A percentile compares a stretch with the other conserved stretches of the same genome.
Conservation (phyloP, 768 basidiomycete genomes). For the Suillus lakei region DNA sequence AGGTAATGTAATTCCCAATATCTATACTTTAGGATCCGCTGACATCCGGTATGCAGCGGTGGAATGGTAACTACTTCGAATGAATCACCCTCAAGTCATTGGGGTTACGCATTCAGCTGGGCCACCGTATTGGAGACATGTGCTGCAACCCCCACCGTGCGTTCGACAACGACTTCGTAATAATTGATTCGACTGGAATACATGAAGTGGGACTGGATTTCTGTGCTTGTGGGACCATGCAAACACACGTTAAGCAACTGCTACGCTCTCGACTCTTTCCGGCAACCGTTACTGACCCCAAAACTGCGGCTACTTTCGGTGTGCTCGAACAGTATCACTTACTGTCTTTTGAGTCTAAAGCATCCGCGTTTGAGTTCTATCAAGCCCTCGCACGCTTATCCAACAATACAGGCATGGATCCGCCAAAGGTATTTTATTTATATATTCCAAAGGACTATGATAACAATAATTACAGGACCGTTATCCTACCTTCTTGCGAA, state of each 20-base stretch:
- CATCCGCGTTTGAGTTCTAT: slow-evolving; percentile 26
- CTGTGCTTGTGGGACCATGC: neutral
- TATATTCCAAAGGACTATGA: neutral
- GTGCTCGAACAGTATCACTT: slow-evolving; percentile 23
- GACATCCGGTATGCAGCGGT: slow-evolving; percentile 16
- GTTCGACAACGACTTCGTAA: slow-evolving; percentile 19
- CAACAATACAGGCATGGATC: slow-evolving; percentile 26
- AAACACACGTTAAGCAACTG: slow-evolving; percentile 14
- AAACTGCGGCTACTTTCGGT: slow-evolving; percentile 23
- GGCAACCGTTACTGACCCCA: slow-evolving; percentile 11
- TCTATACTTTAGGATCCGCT: too few relatives aligned
- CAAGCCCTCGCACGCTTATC: slow-evolving; percentile 25
- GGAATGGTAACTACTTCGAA: slow-evolving; percentile 25
- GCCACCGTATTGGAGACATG: slow-evolving; percentile 15
- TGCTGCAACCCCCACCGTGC: slow-evolving; percentile 18
- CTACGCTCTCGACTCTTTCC: slow-evolving; percentile 15
- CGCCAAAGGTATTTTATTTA: neutral
- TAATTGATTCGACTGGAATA: slow-evolving; percentile 20
- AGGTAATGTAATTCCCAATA: neutral
- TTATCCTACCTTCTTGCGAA: neutral
- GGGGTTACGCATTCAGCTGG: slow-evolving; percentile 27
- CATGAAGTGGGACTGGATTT: neutral
- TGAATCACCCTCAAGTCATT: slow-evolving; percentile 19
- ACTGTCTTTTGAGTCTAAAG: slow-evolving; percentile 19
- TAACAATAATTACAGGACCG: neutral